A percentile compares a stretch with the other conserved stretches of the same genome.
These are phyloP conservation scores for Rhizophora apiculata DNA, from an alignment of 345 rosid species.

Conservation along the genomic window DNA sequence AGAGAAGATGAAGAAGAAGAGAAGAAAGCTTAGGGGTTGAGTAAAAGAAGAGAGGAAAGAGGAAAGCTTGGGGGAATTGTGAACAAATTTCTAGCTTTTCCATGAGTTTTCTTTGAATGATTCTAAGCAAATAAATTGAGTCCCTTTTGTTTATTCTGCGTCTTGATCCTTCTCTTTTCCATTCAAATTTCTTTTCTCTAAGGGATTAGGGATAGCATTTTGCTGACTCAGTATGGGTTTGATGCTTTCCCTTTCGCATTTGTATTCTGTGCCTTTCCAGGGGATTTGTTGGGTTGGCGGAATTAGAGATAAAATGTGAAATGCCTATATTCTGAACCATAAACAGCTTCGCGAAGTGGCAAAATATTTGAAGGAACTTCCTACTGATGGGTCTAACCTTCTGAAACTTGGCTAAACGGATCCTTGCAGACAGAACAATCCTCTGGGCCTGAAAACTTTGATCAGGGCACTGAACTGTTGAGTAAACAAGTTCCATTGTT, in stretches of 20 bases:
- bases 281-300: neutral
- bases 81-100: constrained; percentile 28
- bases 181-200: neutral
- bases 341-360: too few relatives aligned
- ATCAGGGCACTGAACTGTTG: too few relatives aligned
- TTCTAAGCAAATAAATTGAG: constrained; percentile 8
- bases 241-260: neutral
- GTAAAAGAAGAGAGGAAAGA: constrained; percentile 18
- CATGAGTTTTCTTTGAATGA: constrained; percentile 6
- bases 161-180: neutral
- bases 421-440: too few relatives aligned
- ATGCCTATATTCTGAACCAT: neutral
- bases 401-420: too few relatives aligned
- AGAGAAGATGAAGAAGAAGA: constrained; percentile 14
- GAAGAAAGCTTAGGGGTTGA: constrained; percentile 46
- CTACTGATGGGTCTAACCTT: too few relatives aligned
- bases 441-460: too few relatives aligned
- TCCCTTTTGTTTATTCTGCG: constrained; percentile 10
- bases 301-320: constrained; percentile 1
- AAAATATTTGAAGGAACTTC: too few relatives aligned
- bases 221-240: constrained; percentile 13
- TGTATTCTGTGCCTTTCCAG: constrained; percentile 4
- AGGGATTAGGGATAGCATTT: constrained; percentile 13
- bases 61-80: constrained; percentile 4
- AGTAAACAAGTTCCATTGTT: too few relatives aligned